These are phyloP conservation scores for Oryza glumipatula DNA, from an alignment of 176 grass and related monocot species.

Conservation along the genomic window DNA sequence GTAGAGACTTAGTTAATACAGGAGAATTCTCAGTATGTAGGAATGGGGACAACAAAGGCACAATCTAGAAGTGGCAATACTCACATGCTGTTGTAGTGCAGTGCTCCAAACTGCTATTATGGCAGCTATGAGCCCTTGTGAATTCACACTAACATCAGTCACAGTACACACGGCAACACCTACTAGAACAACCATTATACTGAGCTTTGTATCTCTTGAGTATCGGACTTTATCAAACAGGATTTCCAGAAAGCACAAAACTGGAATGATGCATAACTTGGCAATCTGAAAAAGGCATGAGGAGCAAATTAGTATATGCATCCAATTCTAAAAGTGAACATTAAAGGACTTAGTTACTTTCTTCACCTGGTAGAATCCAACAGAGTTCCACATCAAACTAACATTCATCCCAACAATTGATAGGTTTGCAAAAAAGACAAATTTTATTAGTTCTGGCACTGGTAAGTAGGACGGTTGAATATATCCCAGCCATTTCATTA, in stretches of 20 bases:
- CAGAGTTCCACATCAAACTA: slow-evolving; percentile 35
- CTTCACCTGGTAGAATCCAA: slow-evolving; percentile 48
- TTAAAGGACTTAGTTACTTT: neutral
- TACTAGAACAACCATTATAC: slow-evolving; percentile 53
- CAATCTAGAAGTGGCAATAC: slow-evolving; percentile 7
- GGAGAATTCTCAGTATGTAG: no score
- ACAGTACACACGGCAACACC: slow-evolving; percentile 39
- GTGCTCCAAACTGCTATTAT: slow-evolving; percentile 27
- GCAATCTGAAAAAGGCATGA: slow-evolving; percentile 40
- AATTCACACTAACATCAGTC: slow-evolving; percentile 52
- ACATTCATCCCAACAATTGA: slow-evolving; percentile 20
- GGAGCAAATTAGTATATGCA: neutral
- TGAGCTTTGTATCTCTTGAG: slow-evolving; percentile 50
- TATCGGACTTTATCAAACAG: slow-evolving; percentile 51
- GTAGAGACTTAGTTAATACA: neutral
- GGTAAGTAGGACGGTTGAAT: slow-evolving; percentile 26
- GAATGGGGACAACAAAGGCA: neutral
- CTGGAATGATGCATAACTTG: slow-evolving; percentile 54
- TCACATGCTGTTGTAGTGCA: slow-evolving; percentile 52
- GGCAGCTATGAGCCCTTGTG: slow-evolving; percentile 34
- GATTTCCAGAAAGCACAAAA: slow-evolving; percentile 50
- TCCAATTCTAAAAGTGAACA: neutral
- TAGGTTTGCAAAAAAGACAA: slow-evolving; percentile 9
- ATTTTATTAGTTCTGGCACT: slow-evolving; percentile 24
- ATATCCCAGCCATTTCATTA: slow-evolving; percentile 3